A percentile compares a stretch with the other conserved stretches of the same genome.
These are phyloP conservation scores for Coriaria nepalensis DNA, from an alignment of 306 rosid species.

Conservation along the genomic window DNA sequence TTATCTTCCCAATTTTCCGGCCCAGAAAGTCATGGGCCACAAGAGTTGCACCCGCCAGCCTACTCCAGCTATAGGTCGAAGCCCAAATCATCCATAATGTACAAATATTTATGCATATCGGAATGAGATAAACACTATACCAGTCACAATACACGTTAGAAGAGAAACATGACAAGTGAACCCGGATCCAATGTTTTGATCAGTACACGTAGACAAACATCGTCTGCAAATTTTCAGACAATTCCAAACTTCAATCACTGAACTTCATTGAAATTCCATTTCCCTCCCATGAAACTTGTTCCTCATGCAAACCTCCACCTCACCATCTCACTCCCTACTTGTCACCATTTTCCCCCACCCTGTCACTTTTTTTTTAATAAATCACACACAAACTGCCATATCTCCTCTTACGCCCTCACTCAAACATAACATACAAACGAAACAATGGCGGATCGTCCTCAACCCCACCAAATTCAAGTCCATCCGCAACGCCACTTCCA, in stretches of 20 bases:
- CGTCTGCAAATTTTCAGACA: no score
- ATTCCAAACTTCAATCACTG: neutral
- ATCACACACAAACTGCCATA: constrained; percentile 15
- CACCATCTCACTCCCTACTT: constrained; percentile 44
- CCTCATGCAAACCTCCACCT: constrained; percentile 56
- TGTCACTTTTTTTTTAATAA: constrained; percentile 15
- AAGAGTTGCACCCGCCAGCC: no score
- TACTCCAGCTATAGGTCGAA: no score
- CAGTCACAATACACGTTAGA: no score
- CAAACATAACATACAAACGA: neutral
- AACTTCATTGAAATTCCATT: neutral
- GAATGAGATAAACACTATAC: no score
- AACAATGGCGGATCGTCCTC: constrained; percentile 53
- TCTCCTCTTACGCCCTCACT: neutral
- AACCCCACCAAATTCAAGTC: constrained; percentile 47
- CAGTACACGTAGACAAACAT: no score
- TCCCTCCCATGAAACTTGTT: constrained; percentile 47
- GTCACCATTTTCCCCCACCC: constrained; percentile 26
- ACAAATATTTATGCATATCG: no score
- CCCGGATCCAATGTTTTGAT: no score
- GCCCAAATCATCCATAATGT: no score
- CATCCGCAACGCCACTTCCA: constrained; percentile 27
- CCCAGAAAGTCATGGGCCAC: no score
- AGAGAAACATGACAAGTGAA: no score
- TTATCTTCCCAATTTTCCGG: no score